A percentile compares a stretch with the other conserved stretches of the same genome.
phyloP scores from a whole-genome alignment of 768 basidiomycete genomes.

The Rhizopogon vesiculosus region DNA sequence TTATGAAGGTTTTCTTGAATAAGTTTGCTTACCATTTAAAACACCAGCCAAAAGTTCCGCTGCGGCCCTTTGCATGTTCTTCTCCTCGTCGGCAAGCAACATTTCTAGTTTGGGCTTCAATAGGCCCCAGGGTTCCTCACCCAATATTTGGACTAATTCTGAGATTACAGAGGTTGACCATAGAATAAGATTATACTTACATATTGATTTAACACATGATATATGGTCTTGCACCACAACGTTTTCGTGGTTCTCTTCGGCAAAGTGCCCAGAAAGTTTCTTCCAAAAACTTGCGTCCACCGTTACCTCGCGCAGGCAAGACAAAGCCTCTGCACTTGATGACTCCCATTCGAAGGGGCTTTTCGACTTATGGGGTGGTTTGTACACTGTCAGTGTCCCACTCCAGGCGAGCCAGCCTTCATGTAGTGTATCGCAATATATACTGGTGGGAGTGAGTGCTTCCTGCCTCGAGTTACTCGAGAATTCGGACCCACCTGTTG shows the following conservation, averaged over 20 bases:
- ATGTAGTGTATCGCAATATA: conserved; percentile 51
- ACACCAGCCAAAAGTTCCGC: conserved; percentile 79
- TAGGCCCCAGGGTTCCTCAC: conserved; percentile 50
- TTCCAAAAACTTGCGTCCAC: conserved; percentile 59
- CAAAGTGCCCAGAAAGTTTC: conserved; percentile 60
- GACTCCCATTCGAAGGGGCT: conserved; percentile 61
- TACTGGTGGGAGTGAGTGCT: conserved; percentile 25
- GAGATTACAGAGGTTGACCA: neutral
- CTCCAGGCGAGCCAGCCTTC: conserved; percentile 73
- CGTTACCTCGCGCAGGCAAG: conserved; percentile 44
- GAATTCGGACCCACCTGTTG: neutral
- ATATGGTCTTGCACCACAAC: conserved; percentile 64
- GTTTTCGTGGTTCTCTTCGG: conserved; percentile 74
- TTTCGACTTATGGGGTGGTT: conserved; percentile 39
- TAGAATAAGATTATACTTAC: conserved; percentile 32
- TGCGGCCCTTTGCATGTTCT: conserved; percentile 84
- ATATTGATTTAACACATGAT: conserved; percentile 70
- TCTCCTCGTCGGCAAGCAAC: conserved; percentile 64
- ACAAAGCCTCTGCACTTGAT: conserved; percentile 44
- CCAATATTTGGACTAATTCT: conserved; percentile 56
- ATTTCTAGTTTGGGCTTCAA: conserved; percentile 59
- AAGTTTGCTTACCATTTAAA: conserved; percentile 43
- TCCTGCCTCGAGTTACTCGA: neutral
- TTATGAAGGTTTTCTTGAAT: neutral
- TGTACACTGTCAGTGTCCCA: conserved; percentile 39